These are phyloP conservation scores for Ploettnerulaceae sp. DNA, from an alignment of 2,329 filamentous ascomycete genomes.

Conservation along the genomic window DNA sequence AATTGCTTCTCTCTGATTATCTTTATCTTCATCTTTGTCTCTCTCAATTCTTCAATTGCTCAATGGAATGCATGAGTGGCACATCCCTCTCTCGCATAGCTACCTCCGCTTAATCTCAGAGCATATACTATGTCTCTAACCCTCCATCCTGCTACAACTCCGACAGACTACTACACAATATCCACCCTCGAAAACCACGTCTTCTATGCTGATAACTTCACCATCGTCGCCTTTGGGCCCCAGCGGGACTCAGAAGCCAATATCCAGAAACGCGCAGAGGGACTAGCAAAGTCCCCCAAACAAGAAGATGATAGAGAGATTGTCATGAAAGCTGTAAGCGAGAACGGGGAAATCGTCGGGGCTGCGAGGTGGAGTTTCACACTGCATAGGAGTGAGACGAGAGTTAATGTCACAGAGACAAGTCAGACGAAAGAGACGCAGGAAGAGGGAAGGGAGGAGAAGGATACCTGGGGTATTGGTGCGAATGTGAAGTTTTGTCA, in stretches of 20 bases:
- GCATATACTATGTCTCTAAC: neutral
- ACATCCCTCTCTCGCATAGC: too few relatives aligned
- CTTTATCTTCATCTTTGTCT: too few relatives aligned
- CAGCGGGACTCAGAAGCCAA: constrained; percentile 4
- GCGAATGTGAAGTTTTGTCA: constrained; percentile 26
- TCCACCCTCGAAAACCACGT: constrained; percentile 13
- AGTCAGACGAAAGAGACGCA: neutral
- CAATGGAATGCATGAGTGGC: too few relatives aligned
- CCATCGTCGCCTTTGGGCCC: constrained; percentile 14
- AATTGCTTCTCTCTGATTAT: too few relatives aligned
- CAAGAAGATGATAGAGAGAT: neutral
- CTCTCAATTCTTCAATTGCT: too few relatives aligned
- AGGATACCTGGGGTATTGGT: constrained; percentile 14
- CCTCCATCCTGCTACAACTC: neutral
- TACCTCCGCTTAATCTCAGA: too few relatives aligned
- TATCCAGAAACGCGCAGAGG: neutral
- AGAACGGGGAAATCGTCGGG: constrained; percentile 17
- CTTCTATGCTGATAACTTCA: constrained; percentile 18
- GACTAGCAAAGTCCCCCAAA: constrained; percentile 2
- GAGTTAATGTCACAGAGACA: constrained; percentile 10
- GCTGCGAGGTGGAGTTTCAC: constrained; percentile 19
- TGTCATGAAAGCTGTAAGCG: constrained; percentile 19
- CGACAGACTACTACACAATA: constrained; percentile 9
- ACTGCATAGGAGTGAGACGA: constrained; percentile 5
- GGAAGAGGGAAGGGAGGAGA: constrained; percentile 2